A percentile compares a stretch with the other conserved stretches of the same genome.
Evolutionary conservation across 208 protist species (phyloP).

Genomic region (Sergeia podlipaevii): DNA sequence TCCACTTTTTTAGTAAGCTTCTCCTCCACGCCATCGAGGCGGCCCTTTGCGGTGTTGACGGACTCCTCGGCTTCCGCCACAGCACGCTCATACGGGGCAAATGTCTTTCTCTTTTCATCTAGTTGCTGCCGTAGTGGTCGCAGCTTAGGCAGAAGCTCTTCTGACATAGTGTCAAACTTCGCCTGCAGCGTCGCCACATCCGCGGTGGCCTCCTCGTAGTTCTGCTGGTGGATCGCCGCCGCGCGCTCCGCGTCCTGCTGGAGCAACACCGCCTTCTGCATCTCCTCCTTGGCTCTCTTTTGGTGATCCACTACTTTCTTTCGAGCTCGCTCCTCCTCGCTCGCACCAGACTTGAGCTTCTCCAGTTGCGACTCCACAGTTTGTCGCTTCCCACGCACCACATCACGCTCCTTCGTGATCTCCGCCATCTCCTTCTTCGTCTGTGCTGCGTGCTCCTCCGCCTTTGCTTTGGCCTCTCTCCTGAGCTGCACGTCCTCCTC

Average conservation of each 20-base stretch:
- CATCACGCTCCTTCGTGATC: conserved; percentile 56
- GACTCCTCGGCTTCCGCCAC: conserved; percentile 59
- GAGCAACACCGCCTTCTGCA: conserved; percentile 65
- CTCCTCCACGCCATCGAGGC: conserved; percentile 38
- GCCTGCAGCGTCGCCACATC: conserved; percentile 48
- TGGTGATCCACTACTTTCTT: conserved; percentile 70
- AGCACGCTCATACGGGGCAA: conserved; percentile 87
- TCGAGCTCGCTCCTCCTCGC: conserved; percentile 63
- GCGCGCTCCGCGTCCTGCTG: conserved; percentile 85
- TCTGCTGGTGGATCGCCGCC: conserved; percentile 74
- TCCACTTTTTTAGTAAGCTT: conserved; percentile 19
- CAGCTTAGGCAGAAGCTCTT: conserved; percentile 72
- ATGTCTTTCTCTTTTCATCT: conserved; percentile 87
- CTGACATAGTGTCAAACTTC: conserved; percentile 66
- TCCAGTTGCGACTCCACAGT: conserved; percentile 67
- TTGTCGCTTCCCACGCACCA: conserved; percentile 46
- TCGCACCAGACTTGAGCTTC: conserved; percentile 60
- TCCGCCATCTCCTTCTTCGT: conserved; percentile 69
- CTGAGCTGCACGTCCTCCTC: conserved; percentile 42
- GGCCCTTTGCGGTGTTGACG: conserved; percentile 39
- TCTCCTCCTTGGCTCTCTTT: conserved; percentile 84
- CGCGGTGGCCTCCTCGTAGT: conserved; percentile 66
- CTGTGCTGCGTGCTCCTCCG: conserved; percentile 43
- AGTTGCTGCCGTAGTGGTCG: conserved; percentile 87
- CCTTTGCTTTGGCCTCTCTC: conserved; percentile 31